These are phyloP conservation scores for Apiotrichum laibachii DNA, from an alignment of 1,284 basidiomycete genomes.

Conservation along the genomic window DNA sequence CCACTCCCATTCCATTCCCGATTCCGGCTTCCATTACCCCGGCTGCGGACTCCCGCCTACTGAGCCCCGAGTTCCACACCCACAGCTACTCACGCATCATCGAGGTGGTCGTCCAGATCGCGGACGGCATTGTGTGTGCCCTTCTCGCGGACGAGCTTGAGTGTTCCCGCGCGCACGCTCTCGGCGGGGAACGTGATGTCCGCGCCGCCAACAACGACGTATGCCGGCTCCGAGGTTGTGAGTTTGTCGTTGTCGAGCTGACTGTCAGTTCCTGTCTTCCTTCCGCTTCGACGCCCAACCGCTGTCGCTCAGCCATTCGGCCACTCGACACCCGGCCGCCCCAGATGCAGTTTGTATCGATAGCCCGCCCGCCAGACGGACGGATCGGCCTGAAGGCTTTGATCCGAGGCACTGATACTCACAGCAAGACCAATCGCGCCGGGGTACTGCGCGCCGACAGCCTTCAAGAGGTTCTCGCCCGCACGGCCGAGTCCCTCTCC, in stretches of 20 bases:
- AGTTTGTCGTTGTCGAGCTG: constrained; percentile 46
- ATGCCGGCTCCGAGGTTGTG: constrained; percentile 27
- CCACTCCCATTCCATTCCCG: no score
- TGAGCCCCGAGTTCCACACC: no score
- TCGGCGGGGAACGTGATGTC: constrained; percentile 11
- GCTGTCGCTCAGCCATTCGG: no score
- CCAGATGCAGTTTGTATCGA: no score
- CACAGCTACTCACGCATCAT: constrained; percentile 40
- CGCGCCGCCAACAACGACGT: constrained; percentile 20
- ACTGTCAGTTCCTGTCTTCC: background rate
- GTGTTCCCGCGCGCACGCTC: constrained; percentile 20
- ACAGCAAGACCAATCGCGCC: constrained; percentile 35
- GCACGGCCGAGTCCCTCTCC: constrained; percentile 17
- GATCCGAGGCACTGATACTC: constrained; percentile 12
- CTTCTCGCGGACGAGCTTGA: constrained; percentile 30
- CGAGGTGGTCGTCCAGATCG: constrained; percentile 52
- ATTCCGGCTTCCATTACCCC: no score
- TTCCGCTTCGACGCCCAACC: no score
- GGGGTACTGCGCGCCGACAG: constrained; percentile 17
- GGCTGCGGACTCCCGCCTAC: no score
- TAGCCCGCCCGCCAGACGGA: no score
- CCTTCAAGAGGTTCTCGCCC: constrained; percentile 27
- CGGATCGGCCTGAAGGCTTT: no score
- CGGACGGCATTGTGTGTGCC: constrained; percentile 30
- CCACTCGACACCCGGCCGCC: background rate